Conservation (phyloP, 176 grass and related monocot species). For the Oryza coarctata region DNA sequence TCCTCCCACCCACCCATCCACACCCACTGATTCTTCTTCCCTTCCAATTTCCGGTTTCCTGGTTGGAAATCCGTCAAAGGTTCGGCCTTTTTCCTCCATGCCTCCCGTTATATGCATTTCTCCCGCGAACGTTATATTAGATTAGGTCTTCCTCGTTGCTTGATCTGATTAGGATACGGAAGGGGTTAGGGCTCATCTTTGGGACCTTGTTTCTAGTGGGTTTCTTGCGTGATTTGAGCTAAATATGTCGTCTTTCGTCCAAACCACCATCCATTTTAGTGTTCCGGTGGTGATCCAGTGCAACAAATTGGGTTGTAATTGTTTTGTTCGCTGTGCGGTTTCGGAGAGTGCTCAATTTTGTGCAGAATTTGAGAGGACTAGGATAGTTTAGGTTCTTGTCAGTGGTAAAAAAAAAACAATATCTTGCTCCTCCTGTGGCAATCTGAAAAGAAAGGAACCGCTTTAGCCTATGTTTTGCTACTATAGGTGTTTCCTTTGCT, state of each 20-base stretch:
- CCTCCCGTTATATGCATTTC: not conserved
- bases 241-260: not conserved
- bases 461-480: not conserved
- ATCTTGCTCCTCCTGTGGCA: not conserved
- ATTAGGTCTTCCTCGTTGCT: not conserved
- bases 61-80: constrained; percentile 20
- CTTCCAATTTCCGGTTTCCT: not conserved
- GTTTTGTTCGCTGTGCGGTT: not conserved
- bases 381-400: not conserved
- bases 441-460: not conserved
- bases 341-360: not conserved
- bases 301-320: not conserved
- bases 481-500: not conserved
- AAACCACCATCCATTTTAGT: not conserved
- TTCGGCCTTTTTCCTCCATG: constrained; percentile 8
- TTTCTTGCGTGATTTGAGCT: not conserved
- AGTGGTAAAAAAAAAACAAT: not conserved
- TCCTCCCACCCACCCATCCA: not conserved
- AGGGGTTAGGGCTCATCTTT: not conserved
- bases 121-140: not conserved
- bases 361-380: not conserved
- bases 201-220: not conserved
- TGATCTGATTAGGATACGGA: not conserved
- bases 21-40: not conserved
- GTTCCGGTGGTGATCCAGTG: not conserved